Evolutionary conservation across 306 rosid genomes (phyloP), one percentile per base, ranked within the genome.

Genomic region (Cyclanthera cordifolia): DNA sequence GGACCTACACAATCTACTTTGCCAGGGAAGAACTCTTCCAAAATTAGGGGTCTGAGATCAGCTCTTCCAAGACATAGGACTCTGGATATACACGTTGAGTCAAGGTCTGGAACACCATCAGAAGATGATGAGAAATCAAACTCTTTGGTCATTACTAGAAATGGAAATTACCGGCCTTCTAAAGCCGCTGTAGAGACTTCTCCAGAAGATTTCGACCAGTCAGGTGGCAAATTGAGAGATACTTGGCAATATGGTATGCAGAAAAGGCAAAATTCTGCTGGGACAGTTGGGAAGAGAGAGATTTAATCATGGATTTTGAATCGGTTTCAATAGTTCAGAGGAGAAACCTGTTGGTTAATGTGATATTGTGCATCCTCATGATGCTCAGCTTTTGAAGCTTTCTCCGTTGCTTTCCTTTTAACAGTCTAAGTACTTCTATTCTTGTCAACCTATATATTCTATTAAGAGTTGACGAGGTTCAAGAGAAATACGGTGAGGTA

Each of bases 51-150:
- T 53, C 45, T 78, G 76, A 83, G 98, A 67, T 80, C 95, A 58
- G 79, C 65, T 66, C 94, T 87, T 66, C 84, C 86, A 43, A 93
- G 98, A 75, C 86, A 84, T 74, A 86, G 96, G 78, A 54, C 79
- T 69, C 53, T 87, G 80, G 98, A 93, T 74, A 78, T 82, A 82
- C 94, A 86, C 21, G 47, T 82, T 76, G 95, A 89, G 17, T 77
- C 96, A 52, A 84, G 94, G 82, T 80, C 82, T 43, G 93, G 88
- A 74, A 82, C 88, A 66, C 89, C 82, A 17, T 76, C 90, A 27
- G 98, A 89, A 77, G 98, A 89, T 51, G 98, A 89, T 14, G 96
- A 93, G 52, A 89, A 82, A 79, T 75, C 75, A 10, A 78, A 78
- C 65, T 77, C 83, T 53, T 69, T 64, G 8, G 54, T 74, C 30